Evolutionary conservation across 2,329 filamentous ascomycete species (phyloP).

Genomic region (Fusarium citri): DNA sequence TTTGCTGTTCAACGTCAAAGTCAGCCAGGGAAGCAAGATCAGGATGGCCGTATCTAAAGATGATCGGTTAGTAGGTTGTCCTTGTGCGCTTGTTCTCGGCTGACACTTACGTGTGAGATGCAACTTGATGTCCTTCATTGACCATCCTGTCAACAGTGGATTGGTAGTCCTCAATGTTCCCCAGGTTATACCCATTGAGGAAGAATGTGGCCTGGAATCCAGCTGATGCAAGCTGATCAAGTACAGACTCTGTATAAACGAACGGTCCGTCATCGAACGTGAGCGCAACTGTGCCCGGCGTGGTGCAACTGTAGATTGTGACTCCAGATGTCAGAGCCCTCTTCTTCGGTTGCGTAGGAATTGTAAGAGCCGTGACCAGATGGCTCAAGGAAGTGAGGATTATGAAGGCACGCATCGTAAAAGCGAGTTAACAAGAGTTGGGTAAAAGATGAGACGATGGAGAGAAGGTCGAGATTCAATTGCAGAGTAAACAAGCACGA

Average conservation of each 20-base stretch:
- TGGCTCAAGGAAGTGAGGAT: background rate
- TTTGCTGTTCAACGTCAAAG: slow-evolving; percentile 21
- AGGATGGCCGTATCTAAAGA: slow-evolving; percentile 8
- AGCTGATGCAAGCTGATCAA: slow-evolving; percentile 21
- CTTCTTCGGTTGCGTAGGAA: background rate
- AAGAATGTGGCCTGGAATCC: slow-evolving; percentile 19
- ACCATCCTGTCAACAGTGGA: slow-evolving; percentile 17
- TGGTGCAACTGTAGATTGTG: slow-evolving; percentile 20
- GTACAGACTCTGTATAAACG: slow-evolving; percentile 15
- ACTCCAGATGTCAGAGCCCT: background rate
- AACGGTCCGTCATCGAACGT: slow-evolving; percentile 27
- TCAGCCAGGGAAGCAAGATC: slow-evolving; percentile 10
- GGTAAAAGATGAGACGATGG: background rate
- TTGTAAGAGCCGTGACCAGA: background rate
- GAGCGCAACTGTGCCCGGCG: slow-evolving; percentile 12
- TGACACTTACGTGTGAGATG: slow-evolving; percentile 12
- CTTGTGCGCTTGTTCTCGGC: no score
- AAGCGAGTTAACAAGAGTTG: no score
- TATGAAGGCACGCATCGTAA: background rate
- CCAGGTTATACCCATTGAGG: slow-evolving; percentile 11
- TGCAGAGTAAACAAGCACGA: background rate
- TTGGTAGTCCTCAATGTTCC: slow-evolving; percentile 19
- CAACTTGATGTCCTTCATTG: slow-evolving; percentile 16
- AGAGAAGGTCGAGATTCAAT: background rate
- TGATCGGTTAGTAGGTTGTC: no score